Evolutionary conservation across 202 grass and related monocot genomes (phyloP).

Genomic region (Schoenoplectus triqueter): DNA sequence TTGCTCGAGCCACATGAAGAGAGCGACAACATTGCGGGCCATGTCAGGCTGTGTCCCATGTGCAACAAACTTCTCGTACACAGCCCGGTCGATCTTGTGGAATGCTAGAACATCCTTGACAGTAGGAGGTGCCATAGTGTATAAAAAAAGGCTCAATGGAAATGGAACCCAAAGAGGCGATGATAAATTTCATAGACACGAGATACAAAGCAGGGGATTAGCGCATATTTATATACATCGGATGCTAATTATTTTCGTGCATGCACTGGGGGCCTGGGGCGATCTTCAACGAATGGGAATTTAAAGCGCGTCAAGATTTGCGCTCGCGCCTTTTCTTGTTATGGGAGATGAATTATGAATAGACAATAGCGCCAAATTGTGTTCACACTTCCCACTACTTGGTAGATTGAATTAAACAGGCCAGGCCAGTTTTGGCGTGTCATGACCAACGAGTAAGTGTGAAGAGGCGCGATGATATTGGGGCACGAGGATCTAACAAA

Average conservation of each 20-base stretch:
- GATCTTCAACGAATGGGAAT: background rate
- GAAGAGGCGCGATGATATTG: background rate
- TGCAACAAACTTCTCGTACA: conserved; percentile 42
- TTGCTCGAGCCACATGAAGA: conserved; percentile 62
- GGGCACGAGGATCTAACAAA: background rate
- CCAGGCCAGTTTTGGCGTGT: background rate
- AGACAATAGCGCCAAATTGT: background rate
- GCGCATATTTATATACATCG: too few relatives aligned
- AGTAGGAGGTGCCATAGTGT: conserved; percentile 43
- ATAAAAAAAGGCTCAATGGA: background rate
- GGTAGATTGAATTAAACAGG: background rate
- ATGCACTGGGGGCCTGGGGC: too few relatives aligned
- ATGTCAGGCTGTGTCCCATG: background rate
- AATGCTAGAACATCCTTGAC: conserved; percentile 44
- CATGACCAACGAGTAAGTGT: background rate
- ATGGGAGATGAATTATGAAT: background rate
- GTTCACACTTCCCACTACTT: background rate
- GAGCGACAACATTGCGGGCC: conserved; percentile 53
- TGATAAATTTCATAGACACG: background rate
- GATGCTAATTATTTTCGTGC: background rate
- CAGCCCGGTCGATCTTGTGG: conserved; percentile 38
- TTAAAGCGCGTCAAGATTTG: background rate
- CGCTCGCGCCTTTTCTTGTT: background rate
- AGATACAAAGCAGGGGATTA: too few relatives aligned
- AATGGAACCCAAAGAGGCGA: conserved; percentile 9